Percentiles rank a stretch among this genome's conserved stretches.
Conservation (phyloP, 225 moss, liverwort and hornwort species). For the Ulota crispa region DNA sequence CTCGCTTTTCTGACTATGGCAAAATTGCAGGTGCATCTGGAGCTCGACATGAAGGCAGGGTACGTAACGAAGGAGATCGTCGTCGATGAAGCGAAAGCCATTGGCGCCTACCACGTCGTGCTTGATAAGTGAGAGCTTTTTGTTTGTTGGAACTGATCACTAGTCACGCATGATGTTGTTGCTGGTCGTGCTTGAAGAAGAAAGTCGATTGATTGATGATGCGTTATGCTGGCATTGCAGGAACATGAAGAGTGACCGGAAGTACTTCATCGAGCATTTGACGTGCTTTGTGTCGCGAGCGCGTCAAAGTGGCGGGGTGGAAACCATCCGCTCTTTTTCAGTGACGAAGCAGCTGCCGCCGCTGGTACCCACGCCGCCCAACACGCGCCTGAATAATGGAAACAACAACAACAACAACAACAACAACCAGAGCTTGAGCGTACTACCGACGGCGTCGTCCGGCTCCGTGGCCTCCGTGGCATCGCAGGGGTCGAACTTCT, state of each 20-base stretch:
- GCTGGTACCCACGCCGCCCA: conserved; percentile 40
- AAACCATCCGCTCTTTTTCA: conserved; percentile 54
- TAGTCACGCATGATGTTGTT: background rate
- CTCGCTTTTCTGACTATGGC: too few species aligned
- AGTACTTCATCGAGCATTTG: conserved; percentile 56
- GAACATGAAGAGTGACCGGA: conserved; percentile 48
- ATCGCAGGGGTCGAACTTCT: conserved; percentile 29
- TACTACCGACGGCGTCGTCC: conserved; percentile 6
- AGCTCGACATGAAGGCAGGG: conserved; percentile 45
- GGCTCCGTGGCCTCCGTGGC: conserved; percentile 13
- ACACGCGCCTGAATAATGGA: conserved; percentile 14
- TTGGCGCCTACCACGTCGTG: conserved; percentile 51
- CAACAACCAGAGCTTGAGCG: background rate
- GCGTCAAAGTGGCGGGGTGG: conserved; percentile 50
- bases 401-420: background rate
- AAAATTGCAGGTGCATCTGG: conserved; percentile 43
- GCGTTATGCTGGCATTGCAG: background rate
- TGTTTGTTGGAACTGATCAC: background rate
- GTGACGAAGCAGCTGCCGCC: conserved; percentile 55
- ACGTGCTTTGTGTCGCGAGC: conserved; percentile 55
- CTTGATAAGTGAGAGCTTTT: conserved; percentile 44
- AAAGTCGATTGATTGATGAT: background rate
- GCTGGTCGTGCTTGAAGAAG: background rate
- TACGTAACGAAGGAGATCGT: conserved; percentile 31
- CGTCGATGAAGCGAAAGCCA: conserved; percentile 52